A percentile compares a stretch with the other conserved stretches of the same genome.
phyloP scores from a whole-genome alignment of 495 filamentous ascomycete genomes.

The Clavariopsis aquatica region DNA sequence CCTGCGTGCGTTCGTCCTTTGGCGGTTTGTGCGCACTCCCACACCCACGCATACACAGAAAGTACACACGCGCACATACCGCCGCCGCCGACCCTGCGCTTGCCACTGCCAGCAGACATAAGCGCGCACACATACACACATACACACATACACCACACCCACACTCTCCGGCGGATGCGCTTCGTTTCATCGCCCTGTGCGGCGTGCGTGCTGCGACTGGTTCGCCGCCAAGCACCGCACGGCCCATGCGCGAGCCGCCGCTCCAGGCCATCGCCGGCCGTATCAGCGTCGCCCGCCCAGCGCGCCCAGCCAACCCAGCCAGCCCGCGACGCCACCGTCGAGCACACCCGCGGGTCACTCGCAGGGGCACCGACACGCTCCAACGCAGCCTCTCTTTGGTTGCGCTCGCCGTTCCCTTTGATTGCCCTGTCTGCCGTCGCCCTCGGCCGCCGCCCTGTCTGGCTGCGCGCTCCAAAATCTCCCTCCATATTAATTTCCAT shows the following conservation, averaged over 20 bases:
- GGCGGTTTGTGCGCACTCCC: too few species aligned
- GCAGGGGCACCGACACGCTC: constrained; percentile 18
- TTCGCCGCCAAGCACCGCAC: constrained; percentile 17
- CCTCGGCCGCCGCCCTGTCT: constrained; percentile 18
- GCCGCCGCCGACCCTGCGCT: too few species aligned
- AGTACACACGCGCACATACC: too few species aligned
- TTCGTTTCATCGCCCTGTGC: constrained; percentile 22
- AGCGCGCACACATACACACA: too few species aligned
- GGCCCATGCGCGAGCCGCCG: constrained; percentile 17
- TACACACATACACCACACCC: too few species aligned
- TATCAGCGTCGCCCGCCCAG: constrained; percentile 29
- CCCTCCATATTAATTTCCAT: constrained; percentile 26
- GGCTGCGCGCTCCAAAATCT: constrained; percentile 2
- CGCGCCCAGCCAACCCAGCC: too few species aligned
- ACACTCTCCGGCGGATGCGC: constrained; percentile 2
- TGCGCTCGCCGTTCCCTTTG: constrained; percentile 7
- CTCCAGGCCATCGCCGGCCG: constrained; percentile 18
- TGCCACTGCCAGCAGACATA: constrained; percentile 34
- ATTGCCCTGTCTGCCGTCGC: neutral
- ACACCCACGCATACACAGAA: too few species aligned
- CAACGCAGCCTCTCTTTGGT: constrained; percentile 22
- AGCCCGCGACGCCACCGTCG: constrained; percentile 27
- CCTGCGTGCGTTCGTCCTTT: too few species aligned
- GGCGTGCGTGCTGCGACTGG: constrained; percentile 20
- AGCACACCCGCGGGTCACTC: constrained; percentile 35